Percentiles rank a stretch among this genome's conserved stretches.
phyloP scores from a whole-genome alignment of 768 basidiomycete species.

The Russula brevipes region DNA sequence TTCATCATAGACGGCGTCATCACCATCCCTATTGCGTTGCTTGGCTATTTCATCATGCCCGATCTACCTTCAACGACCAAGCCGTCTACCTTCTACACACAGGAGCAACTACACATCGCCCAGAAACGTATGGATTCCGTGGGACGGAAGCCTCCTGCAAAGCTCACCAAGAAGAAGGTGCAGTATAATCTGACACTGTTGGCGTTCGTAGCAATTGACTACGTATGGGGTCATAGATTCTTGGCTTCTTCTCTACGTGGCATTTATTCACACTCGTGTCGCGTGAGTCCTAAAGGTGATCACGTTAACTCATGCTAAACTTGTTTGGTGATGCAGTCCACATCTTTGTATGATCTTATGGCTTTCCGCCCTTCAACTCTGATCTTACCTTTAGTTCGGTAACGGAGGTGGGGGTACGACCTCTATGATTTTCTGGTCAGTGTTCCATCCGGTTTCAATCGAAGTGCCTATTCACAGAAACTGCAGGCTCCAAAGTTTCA shows the following conservation, averaged over 20 bases:
- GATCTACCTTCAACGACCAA: constrained; percentile 36
- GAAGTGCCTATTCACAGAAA: not conserved
- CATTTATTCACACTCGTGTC: constrained; percentile 35
- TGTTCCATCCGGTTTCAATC: not conserved
- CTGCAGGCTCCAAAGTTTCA: constrained; percentile 37
- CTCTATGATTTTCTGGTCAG: constrained; percentile 39
- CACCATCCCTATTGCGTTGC: constrained; percentile 36
- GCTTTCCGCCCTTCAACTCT: not conserved
- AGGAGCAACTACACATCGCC: constrained; percentile 34
- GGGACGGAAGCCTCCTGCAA: constrained; percentile 34
- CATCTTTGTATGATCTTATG: constrained; percentile 27
- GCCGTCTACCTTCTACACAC: constrained; percentile 33
- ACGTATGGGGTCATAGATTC: constrained; percentile 24
- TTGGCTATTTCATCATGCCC: constrained; percentile 38
- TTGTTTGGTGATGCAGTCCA: constrained; percentile 27
- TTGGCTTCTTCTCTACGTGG: constrained; percentile 38
- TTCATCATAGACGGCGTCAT: constrained; percentile 43
- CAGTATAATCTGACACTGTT: not conserved
- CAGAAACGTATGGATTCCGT: constrained; percentile 32
- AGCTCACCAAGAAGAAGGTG: constrained; percentile 35
- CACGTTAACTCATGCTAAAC: not conserved
- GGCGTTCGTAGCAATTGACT: not conserved
- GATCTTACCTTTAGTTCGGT: constrained; percentile 31
- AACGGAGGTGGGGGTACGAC: constrained; percentile 32
- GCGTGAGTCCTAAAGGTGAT: constrained; percentile 27